Evolutionary conservation across 257 asterid genomes (phyloP), one percentile per base, ranked within the genome.

Genomic region (Eucommia ulmoides): DNA sequence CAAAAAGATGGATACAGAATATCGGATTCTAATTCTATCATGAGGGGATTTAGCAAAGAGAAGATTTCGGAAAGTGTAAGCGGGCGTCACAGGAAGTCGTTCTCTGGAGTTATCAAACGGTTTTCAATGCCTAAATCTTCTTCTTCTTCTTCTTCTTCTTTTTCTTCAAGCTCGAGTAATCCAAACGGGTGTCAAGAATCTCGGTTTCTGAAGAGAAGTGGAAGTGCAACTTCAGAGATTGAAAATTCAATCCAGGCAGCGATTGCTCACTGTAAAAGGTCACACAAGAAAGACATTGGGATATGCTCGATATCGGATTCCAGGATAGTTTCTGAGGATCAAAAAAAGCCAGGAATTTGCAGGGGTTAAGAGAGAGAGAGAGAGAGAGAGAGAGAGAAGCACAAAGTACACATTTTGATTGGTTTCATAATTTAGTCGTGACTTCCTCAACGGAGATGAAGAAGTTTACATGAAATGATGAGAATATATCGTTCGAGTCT

Each of bases 201-300:
- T 62, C 66, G 56, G n/a, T 54, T 54, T 22, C 56, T 70, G 49
- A 76, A 73, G 77, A 73, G 78, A 26, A 70, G 77, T 52, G 65
- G 75, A 6, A 17, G n/a, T 48, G 54, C 70, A 7, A 70, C 59
- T 52, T 56, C 79, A 19, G 97, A 88, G 50, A 20, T 51, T 29
- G 97, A 88, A 53, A 83, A 70, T 63, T 80, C 94, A 33, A 83
- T 87, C 24, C 97, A 78, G 53, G 93, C 91, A 12, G 97, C 97
- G 16, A 87, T 87, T 66, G 93, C 93, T 21, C 87, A 87, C 44
- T 87, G 97, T 64, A 87, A 87, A 47, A 80, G 65, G 41, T 29
- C 38, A 29, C 12, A 5, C 38, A 29, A 29, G 38, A 29, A 29
- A 12, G 38, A 29, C 7, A 5, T 29, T 29, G 38, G 12, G 38